phyloP scores from a whole-genome alignment of 176 grass and related monocot species.

The Raddia distichophylla region DNA sequence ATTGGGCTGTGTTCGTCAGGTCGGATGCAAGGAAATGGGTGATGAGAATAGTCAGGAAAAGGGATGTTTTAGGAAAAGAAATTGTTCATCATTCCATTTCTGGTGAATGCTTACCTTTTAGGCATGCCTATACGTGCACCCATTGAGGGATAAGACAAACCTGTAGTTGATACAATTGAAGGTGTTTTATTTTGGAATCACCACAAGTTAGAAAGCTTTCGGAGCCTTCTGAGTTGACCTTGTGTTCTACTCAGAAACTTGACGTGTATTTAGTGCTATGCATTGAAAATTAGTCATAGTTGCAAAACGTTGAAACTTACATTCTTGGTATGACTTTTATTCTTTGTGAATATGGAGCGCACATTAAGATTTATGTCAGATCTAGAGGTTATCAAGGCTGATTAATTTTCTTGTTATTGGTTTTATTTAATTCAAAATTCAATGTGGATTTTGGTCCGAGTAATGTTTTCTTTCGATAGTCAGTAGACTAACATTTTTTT shows the following conservation, averaged over 20 bases:
- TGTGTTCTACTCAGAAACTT: background rate
- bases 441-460: background rate
- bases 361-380: background rate
- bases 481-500: background rate
- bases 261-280: background rate
- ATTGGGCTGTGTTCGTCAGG: background rate
- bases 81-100: background rate
- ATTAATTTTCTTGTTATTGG: background rate
- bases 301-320: slow-evolving; percentile 1
- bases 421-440: background rate
- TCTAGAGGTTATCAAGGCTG: background rate
- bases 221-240: background rate
- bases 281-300: background rate
- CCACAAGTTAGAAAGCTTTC: background rate
- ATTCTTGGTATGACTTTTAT: background rate
- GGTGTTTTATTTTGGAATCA: background rate
- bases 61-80: background rate
- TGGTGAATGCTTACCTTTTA: background rate
- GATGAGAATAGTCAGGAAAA: background rate
- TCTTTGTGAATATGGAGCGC: background rate
- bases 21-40: background rate
- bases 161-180: background rate
- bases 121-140: background rate
- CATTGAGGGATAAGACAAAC: background rate
- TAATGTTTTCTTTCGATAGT: background rate